Percentiles rank a stretch among this genome's conserved stretches.
Evolutionary conservation across 495 filamentous ascomycete species (phyloP).

Genomic region (Penicillium roqueforti): DNA sequence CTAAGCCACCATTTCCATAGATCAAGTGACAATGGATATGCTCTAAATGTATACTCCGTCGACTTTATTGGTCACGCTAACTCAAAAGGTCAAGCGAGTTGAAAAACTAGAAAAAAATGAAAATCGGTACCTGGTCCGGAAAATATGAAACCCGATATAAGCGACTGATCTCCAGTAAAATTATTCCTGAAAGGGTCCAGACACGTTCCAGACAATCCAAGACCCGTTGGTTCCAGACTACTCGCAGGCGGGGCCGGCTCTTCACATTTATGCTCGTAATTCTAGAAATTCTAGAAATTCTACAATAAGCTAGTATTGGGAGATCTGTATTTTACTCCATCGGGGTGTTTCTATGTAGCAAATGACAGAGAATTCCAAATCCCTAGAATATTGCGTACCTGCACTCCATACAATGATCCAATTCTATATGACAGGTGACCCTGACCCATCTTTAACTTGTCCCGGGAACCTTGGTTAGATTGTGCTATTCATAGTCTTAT

Average conservation of each 20-base stretch:
- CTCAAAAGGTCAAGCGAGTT: not conserved
- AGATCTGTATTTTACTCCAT: not conserved
- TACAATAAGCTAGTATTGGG: too few species aligned
- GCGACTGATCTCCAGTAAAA: not conserved
- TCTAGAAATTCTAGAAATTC: not conserved
- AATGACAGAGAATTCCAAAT: not conserved
- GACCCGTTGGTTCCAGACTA: conserved; percentile 6
- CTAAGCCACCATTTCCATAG: not conserved
- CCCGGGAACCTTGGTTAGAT: conserved; percentile 8
- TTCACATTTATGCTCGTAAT: not conserved
- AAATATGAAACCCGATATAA: conserved; percentile 2
- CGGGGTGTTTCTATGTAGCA: not conserved
- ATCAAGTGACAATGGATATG: not conserved
- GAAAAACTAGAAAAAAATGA: not conserved
- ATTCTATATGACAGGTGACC: not conserved
- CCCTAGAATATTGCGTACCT: not conserved
- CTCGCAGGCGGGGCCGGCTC: not conserved
- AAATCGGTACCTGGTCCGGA: conserved; percentile 9
- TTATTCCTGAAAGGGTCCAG: conserved; percentile 11
- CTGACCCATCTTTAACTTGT: conserved; percentile 10
- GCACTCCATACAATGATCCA: not conserved
- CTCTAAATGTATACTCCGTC: not conserved
- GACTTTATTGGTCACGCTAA: not conserved
- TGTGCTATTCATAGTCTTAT: not conserved
- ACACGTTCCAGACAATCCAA: conserved; percentile 1